Evolutionary conservation across 805 yeast genomes (phyloP), one percentile per base, ranked within the genome.

Genomic region (Candida hungchunana): DNA sequence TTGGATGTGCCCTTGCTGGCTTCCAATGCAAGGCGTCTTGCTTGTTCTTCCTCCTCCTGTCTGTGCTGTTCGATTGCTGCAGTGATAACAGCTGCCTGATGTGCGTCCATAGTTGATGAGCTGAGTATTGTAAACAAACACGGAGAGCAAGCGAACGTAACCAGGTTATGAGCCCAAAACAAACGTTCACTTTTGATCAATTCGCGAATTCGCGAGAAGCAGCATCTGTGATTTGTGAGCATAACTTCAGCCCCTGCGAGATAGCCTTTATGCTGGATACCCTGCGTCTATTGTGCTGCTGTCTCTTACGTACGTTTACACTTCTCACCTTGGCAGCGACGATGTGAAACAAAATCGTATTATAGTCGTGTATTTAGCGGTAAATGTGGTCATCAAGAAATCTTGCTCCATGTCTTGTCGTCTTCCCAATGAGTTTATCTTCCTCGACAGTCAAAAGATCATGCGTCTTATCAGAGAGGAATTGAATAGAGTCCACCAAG

Each of bases 1-100:
- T 23, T 23, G 11, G 11, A 14, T 5, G 26, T 6, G 7, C 6
- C 21, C 79, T 82, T 40, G 88, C 29, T 20, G 86, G 11, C 87
- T 79, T 53, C 89, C 89, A 22, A 32, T 18, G 42, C 40, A 6
- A 32, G 31, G 14, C 31, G 28, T 24, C 32, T 36, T 19, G 34
- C 37, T 13, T 26, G 23, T n/a, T 41, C 47, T 12, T 34, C 35
- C 37, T 44, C 34, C 18, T 37, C 74, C 79, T 36, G 60, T 63
- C 42, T 53, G 80, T 38, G 62, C 64, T 42, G 53, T 42, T 48
- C 46, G 32, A 48, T 40, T 13, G 50, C 56, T 12, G 40, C 47
- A 7, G 52, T 48, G 19, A 42, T 53, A 13, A 48, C 56, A 19
- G 48, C 53, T 8, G 51, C 59, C 18, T 37, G 35, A 17, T 40